A percentile compares a stretch with the other conserved stretches of the same genome.
phyloP scores from a whole-genome alignment of 1,139 yeast genomes.

The Saccharomyces hybrid region DNA sequence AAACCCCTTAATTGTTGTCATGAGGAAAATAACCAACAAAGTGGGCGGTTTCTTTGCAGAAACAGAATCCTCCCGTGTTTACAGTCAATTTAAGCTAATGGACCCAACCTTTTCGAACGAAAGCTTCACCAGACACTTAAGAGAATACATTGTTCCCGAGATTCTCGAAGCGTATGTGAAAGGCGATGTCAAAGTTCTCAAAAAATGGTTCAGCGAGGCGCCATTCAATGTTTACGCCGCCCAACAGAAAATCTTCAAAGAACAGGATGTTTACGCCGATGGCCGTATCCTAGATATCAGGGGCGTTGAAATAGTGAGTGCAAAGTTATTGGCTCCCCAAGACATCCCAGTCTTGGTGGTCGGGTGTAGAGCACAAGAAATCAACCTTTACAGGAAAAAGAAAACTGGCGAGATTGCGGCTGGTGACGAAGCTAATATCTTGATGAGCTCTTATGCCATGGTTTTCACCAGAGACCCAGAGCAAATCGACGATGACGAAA shows the following conservation, averaged over 20 bases:
- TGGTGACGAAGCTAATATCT: constrained; percentile 90
- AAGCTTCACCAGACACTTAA: constrained; percentile 71
- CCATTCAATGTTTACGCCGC: constrained; percentile 94
- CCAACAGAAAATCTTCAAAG: constrained; percentile 84
- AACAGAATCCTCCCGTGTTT: constrained; percentile 90
- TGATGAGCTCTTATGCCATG: constrained; percentile 91
- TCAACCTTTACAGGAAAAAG: constrained; percentile 78
- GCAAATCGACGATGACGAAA: constrained; percentile 78
- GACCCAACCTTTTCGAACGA: constrained; percentile 84
- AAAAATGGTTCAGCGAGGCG: constrained; percentile 93
- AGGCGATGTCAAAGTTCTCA: constrained; percentile 77
- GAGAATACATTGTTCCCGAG: constrained; percentile 93
- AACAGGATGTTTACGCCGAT: constrained; percentile 87
- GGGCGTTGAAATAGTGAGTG: constrained; percentile 87
- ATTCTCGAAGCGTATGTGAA: constrained; percentile 90
- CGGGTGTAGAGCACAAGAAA: constrained; percentile 95
- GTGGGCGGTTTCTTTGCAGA: constrained; percentile 88
- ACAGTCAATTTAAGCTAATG: constrained; percentile 75
- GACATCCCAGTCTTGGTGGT: constrained; percentile 90
- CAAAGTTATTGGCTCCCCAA: constrained; percentile 83
- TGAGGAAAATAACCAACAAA: constrained; percentile 75
- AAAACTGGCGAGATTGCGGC: constrained; percentile 95
- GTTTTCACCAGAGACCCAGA: constrained; percentile 91
- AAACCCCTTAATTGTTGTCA: constrained; percentile 75
- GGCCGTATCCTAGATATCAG: constrained; percentile 89